phyloP scores from a whole-genome alignment of 148 eudicot genomes.

The Mesembryanthemum crystallinum region DNA sequence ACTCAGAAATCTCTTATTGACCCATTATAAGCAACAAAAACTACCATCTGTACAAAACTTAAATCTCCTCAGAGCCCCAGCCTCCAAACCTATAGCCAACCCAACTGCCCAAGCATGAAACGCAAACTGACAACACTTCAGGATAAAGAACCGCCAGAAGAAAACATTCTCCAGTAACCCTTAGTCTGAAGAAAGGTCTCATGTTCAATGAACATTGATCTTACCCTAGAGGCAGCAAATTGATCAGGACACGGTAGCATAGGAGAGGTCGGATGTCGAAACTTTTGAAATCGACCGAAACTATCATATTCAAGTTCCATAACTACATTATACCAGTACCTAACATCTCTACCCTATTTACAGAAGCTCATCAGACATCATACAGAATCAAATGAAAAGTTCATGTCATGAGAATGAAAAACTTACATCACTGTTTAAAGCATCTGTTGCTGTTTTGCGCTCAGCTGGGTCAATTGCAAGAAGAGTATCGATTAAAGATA shows the following conservation, averaged over 20 bases:
- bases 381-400: not conserved
- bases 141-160: not conserved
- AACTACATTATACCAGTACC: not conserved
- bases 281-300: not conserved
- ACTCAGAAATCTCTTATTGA: too few species aligned
- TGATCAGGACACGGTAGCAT: not conserved
- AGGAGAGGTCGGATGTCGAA: not conserved
- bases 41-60: too few species aligned
- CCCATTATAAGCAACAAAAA: too few species aligned
- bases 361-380: not conserved
- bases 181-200: not conserved
- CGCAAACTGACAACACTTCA: not conserved
- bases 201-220: not conserved
- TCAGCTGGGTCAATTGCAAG: conserved; percentile 81
- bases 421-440: conserved; percentile 65
- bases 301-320: not conserved
- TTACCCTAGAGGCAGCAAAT: not conserved
- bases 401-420: not conserved
- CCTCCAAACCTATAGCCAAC: not conserved
- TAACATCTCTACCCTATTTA: not conserved
- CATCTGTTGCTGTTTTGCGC: conserved; percentile 73
- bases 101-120: not conserved
- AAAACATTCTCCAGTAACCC: not conserved
- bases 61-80: not conserved
- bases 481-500: conserved; percentile 72